phyloP scores from a whole-genome alignment of 2,329 filamentous ascomycete genomes.

The Chaetomiaceae sp. region DNA sequence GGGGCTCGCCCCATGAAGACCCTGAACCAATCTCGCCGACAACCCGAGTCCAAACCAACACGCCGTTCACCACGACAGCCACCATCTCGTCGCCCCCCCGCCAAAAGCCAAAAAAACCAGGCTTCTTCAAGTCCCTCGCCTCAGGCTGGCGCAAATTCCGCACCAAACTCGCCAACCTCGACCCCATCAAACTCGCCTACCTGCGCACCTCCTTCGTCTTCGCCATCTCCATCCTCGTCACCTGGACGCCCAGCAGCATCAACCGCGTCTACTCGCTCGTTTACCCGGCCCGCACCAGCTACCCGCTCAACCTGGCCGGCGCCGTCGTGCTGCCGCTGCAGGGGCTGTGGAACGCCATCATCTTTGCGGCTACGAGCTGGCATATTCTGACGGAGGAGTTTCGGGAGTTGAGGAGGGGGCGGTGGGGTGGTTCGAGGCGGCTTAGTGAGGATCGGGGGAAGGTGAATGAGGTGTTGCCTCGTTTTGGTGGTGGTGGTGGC shows the following conservation, averaged over 20 bases:
- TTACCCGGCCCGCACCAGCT: conserved; percentile 50
- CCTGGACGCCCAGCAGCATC: conserved; percentile 63
- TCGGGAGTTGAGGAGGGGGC: background rate
- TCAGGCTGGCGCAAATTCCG: conserved; percentile 26
- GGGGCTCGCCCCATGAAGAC: conserved; percentile 2
- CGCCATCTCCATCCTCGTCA: conserved; percentile 56
- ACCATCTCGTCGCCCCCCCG: conserved; percentile 26
- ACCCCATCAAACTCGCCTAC: conserved; percentile 58
- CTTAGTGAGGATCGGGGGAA: too few species aligned
- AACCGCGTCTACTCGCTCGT: conserved; percentile 69
- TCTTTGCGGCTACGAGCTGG: conserved; percentile 67
- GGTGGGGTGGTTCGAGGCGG: background rate
- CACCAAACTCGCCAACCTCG: conserved; percentile 39
- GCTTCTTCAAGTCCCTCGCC: background rate
- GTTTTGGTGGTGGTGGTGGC: background rate
- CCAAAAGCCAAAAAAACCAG: background rate
- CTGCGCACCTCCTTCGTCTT: conserved; percentile 59
- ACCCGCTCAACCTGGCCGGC: conserved; percentile 63
- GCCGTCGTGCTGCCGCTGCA: conserved; percentile 72
- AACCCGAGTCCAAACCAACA: background rate
- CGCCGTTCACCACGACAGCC: conserved; percentile 22
- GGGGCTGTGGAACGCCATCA: conserved; percentile 74
- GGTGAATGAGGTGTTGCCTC: too few species aligned
- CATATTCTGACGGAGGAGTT: conserved; percentile 32
- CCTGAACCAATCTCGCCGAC: conserved; percentile 4